These are phyloP conservation scores for Cytospora piceae DNA, from an alignment of 2,329 filamentous ascomycete species.

Conservation along the genomic window DNA sequence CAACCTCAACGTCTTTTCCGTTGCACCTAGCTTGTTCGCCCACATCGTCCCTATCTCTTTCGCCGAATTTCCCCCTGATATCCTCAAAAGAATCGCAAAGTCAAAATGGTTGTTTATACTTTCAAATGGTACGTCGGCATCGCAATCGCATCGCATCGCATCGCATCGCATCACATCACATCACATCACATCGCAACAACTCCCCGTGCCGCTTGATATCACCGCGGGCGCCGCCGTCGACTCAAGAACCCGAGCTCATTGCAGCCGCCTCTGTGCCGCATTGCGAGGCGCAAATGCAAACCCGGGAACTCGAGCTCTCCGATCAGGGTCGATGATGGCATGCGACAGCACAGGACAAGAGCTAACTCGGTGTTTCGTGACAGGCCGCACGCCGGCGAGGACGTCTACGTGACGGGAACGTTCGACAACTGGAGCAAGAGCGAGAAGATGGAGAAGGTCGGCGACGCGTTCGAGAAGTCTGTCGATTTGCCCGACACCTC, in stretches of 20 bases:
- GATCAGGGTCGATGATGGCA: neutral
- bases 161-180: neutral
- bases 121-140: constrained; percentile 31
- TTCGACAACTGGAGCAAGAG: constrained; percentile 95
- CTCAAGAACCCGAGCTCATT: neutral
- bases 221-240: neutral
- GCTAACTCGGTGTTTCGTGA: constrained; percentile 14
- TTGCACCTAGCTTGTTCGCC: neutral
- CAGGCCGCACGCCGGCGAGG: constrained; percentile 82
- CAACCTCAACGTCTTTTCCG: neutral
- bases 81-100: constrained; percentile 6
- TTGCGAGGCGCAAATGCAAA: neutral
- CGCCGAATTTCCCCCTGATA: neutral
- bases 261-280: neutral
- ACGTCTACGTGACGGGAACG: constrained; percentile 93
- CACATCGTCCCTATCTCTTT: neutral
- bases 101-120: constrained; percentile 28
- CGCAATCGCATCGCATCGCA: constrained; percentile 14
- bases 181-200: constrained; percentile 10
- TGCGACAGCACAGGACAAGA: constrained; percentile 1
- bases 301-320: neutral
- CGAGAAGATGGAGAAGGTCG: constrained; percentile 78
- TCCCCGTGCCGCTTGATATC: neutral
- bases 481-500: constrained; percentile 69
- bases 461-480: constrained; percentile 72